These are phyloP conservation scores for Pichia pseudocactophila DNA, from an alignment of 805 yeast species.

Conservation along the genomic window DNA sequence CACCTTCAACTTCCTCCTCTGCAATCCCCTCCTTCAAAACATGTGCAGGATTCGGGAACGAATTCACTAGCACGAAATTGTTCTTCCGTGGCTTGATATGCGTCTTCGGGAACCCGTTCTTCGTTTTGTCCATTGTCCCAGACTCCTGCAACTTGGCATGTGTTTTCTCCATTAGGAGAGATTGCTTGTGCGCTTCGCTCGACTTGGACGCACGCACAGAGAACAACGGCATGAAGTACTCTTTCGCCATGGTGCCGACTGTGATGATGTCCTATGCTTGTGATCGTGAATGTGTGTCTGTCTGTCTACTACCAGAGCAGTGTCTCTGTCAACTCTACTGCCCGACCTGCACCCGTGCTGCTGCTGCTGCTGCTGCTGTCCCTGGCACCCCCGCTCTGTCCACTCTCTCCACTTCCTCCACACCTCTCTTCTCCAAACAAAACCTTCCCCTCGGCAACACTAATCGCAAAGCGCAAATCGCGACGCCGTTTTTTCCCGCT, in stretches of 20 bases:
- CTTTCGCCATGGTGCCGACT: not conserved
- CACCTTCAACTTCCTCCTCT: not conserved
- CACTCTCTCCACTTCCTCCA: slow-evolving; percentile 1
- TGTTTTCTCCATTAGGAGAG: slow-evolving; percentile 22
- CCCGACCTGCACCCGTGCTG: too few relatives aligned
- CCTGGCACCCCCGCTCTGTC: too few relatives aligned
- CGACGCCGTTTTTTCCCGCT: too few relatives aligned
- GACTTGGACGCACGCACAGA: slow-evolving; percentile 16
- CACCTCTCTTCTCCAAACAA: too few relatives aligned
- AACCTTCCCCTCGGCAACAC: too few relatives aligned
- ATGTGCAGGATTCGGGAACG: not conserved
- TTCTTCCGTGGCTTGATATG: slow-evolving; percentile 23
- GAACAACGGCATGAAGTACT: slow-evolving; percentile 3
- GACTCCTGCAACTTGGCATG: slow-evolving; percentile 15
- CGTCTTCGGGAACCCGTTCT: slow-evolving; percentile 22
- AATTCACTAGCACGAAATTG: slow-evolving; percentile 1
- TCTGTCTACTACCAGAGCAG: too few relatives aligned
- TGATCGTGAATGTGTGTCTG: too few relatives aligned
- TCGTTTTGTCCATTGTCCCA: slow-evolving; percentile 15
- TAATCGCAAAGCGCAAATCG: too few relatives aligned
- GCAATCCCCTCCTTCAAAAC: too few relatives aligned
- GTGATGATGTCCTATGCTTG: too few relatives aligned
- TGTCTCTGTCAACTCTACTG: too few relatives aligned
- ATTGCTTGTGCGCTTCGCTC: slow-evolving; percentile 28
- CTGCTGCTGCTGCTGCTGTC: too few relatives aligned